Conservation (phyloP, 495 filamentous ascomycete genomes). For the Penicillium paradoxum region DNA sequence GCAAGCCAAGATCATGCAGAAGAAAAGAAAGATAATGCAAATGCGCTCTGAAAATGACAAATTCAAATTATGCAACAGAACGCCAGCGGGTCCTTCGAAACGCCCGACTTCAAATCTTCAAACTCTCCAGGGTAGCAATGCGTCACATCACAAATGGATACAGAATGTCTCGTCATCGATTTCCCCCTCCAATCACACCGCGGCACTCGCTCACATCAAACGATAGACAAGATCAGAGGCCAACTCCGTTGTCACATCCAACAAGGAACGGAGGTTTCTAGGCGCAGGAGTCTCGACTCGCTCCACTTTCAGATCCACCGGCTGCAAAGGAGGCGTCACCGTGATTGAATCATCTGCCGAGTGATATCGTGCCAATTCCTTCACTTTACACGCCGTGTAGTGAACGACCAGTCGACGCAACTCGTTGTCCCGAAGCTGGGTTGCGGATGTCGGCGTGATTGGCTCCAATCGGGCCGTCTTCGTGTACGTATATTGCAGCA, state of each 20-base stretch:
- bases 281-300: slow-evolving; percentile 19
- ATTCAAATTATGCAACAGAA: slow-evolving; percentile 6
- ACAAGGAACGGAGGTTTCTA: slow-evolving; percentile 31
- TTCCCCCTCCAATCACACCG: slow-evolving; percentile 10
- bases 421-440: slow-evolving; percentile 45
- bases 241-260: slow-evolving; percentile 41
- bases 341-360: slow-evolving; percentile 27
- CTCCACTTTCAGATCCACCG: slow-evolving; percentile 16
- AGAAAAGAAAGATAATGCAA: slow-evolving; percentile 10
- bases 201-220: slow-evolving; percentile 29
- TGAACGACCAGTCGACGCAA: slow-evolving; percentile 40
- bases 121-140: slow-evolving; percentile 6
- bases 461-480: slow-evolving; percentile 42
- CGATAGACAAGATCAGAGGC: slow-evolving; percentile 47
- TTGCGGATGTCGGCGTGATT: slow-evolving; percentile 38
- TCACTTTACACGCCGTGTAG: slow-evolving; percentile 43
- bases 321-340: slow-evolving; percentile 20
- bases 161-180: slow-evolving; percentile 2
- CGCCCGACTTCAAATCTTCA: not conserved
- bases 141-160: slow-evolving; percentile 1
- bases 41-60: slow-evolving; percentile 9
- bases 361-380: slow-evolving; percentile 37
- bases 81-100: not conserved
- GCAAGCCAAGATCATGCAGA: not conserved
- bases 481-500: slow-evolving; percentile 40